Evolutionary conservation across 768 basidiomycete genomes (phyloP).

Genomic region (Leccinum arenicola): DNA sequence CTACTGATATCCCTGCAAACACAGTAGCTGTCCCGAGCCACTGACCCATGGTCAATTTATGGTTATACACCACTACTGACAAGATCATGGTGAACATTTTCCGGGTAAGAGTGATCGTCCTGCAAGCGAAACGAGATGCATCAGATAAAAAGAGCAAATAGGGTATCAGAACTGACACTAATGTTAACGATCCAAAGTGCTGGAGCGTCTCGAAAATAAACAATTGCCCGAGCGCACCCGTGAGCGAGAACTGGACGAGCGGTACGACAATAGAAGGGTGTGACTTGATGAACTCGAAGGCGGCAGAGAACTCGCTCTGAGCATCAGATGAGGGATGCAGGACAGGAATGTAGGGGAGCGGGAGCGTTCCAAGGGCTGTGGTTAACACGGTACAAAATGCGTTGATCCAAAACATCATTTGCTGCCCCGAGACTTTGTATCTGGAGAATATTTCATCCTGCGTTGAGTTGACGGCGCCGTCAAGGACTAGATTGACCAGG

Average conservation of each 20-base stretch:
- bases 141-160: neutral
- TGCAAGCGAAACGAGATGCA: constrained; percentile 29
- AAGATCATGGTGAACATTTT: constrained; percentile 98
- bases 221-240: constrained; percentile 91
- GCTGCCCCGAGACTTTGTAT: constrained; percentile 79
- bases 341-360: constrained; percentile 79
- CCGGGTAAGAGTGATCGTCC: constrained; percentile 92
- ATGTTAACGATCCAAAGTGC: constrained; percentile 85
- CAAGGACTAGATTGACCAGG: constrained; percentile 83
- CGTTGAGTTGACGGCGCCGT: constrained; percentile 92
- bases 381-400: constrained; percentile 77
- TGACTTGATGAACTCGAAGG: constrained; percentile 66
- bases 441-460: constrained; percentile 94
- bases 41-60: constrained; percentile 78
- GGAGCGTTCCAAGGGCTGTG: constrained; percentile 64
- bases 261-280: constrained; percentile 78
- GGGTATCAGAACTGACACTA: constrained; percentile 59
- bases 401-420: constrained; percentile 99
- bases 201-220: constrained; percentile 97
- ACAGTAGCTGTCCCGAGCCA: constrained; percentile 93
- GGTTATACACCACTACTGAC: constrained; percentile 89
- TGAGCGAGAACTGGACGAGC: constrained; percentile 79
- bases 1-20: constrained; percentile 93
- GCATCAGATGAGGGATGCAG: constrained; percentile 65
- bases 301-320: constrained; percentile 61